A percentile compares a stretch with the other conserved stretches of the same genome.
Evolutionary conservation across 495 filamentous ascomycete genomes (phyloP).

Genomic region (Penicillium simplicissimum): DNA sequence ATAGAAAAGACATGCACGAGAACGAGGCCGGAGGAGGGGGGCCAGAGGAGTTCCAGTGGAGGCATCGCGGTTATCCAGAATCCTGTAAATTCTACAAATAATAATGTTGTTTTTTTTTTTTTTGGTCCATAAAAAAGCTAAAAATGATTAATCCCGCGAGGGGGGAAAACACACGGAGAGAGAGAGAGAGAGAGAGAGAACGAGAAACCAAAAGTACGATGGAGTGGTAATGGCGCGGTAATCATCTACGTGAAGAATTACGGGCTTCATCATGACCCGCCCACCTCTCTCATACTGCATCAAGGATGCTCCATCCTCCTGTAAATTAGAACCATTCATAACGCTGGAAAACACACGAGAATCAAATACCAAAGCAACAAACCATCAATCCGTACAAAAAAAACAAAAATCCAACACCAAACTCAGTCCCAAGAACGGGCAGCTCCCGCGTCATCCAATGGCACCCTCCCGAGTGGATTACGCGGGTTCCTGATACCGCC

Average conservation of each 20-base stretch:
- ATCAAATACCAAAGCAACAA: not conserved
- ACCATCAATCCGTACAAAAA: not conserved
- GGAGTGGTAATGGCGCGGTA: not conserved
- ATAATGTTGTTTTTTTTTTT: not conserved
- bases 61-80: not conserved
- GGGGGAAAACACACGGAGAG: too few relatives aligned
- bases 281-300: not conserved
- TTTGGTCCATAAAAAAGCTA: not conserved
- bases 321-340: not conserved
- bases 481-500: constrained; percentile 19
- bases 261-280: not conserved
- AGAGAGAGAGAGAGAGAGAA: too few relatives aligned
- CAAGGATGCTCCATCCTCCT: not conserved
- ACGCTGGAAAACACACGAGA: not conserved
- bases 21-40: not conserved
- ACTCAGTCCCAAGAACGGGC: constrained; percentile 11
- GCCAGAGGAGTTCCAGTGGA: not conserved
- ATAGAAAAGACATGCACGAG: not conserved
- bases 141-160: not conserved
- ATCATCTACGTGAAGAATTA: constrained; percentile 2
- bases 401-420: constrained; percentile 11
- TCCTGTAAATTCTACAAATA: not conserved
- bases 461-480: constrained; percentile 6
- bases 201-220: not conserved
- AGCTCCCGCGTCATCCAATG: constrained; percentile 24